phyloP scores from a whole-genome alignment of 257 asterid genomes.

The Handroanthus guayacan region DNA sequence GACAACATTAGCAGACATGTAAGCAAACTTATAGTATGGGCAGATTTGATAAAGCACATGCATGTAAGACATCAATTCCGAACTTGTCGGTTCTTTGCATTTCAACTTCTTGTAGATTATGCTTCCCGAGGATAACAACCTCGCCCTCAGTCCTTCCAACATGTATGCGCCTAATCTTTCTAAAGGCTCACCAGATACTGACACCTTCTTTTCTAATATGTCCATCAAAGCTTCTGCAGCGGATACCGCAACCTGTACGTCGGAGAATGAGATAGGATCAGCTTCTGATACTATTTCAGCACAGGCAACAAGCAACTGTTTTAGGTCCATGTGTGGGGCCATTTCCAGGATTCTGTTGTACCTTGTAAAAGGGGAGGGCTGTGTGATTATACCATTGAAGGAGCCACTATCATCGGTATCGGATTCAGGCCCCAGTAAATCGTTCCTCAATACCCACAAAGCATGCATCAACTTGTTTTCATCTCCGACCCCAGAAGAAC shows the following conservation, averaged over 20 bases:
- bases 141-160: slow-evolving; percentile 93
- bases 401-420: slow-evolving; percentile 80
- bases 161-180: slow-evolving; percentile 86
- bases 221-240: slow-evolving; percentile 77
- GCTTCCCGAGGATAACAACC: slow-evolving; percentile 84
- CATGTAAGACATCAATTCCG: slow-evolving; percentile 91
- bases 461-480: slow-evolving; percentile 70
- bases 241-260: slow-evolving; percentile 50
- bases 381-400: slow-evolving; percentile 48
- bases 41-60: slow-evolving; percentile 70
- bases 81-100: slow-evolving; percentile 85
- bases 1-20: slow-evolving; percentile 73
- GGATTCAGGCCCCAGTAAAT: slow-evolving; percentile 72
- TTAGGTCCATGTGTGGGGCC: slow-evolving; percentile 80
- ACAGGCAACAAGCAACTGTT: slow-evolving; percentile 66
- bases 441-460: slow-evolving; percentile 66
- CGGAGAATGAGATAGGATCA: slow-evolving; percentile 46
- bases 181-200: slow-evolving; percentile 90
- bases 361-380: slow-evolving; percentile 56
- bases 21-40: slow-evolving; percentile 93
- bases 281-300: slow-evolving; percentile 79
- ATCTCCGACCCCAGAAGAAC: slow-evolving; percentile 77
- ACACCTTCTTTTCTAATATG: slow-evolving; percentile 70
- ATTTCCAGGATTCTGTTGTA: slow-evolving; percentile 68
- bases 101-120: slow-evolving; percentile 82